Base-by-base conservation (phyloP, 1,284 basidiomycete species). In the Ganoderma sinense region DNA sequence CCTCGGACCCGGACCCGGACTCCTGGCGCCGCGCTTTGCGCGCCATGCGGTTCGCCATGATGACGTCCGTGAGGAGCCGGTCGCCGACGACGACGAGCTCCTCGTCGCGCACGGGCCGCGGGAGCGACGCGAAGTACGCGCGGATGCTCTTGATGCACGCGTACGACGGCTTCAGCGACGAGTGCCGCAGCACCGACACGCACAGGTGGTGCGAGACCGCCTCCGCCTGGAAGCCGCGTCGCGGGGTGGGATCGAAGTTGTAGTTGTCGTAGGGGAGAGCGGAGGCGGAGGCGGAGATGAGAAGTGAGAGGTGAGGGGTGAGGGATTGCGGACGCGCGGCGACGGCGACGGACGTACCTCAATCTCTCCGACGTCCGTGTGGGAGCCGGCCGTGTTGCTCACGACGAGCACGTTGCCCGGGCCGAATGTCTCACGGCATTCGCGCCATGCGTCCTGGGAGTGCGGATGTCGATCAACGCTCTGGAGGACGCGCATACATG, bases 331-430 rank as follows among this genome's bases (percentile, higher is more conserved):
- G n/a, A 23, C n/a, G 20, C 8, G 18, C n/a, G 1, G n/a, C n/a
- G 45, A 23, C 45, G 45, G 43, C 16, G 41, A 45, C 20, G 58
- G 39, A 81, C 88, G 73, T 74, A 93, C 96, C 83, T 94, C 94
- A 62, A 95, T 89, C 43, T 88, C 90, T 45, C 91, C 92, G 0
- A 92, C 87, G 79, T 99, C 97, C 65, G 89, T 85, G 55, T 81
- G 82, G 20, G 94, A 94, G 1, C 97, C 97, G 1, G 96, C 96
- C 31, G 96, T 96, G 80, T 99, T 99, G 81, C 94, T 96, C 51
- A 99, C 97, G 65, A 99, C 90, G 71, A 99, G 84, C 13, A 99
- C 89, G 72, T 96, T 93, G 0, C 87, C 87, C 29, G 89, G 84
- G 0, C 94, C 95, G 77, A 98, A 98, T 0, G 89, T 87, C 51